A percentile compares a stretch with the other conserved stretches of the same genome.
These are phyloP conservation scores for Metschnikowia similis DNA, from an alignment of 805 yeast species.

Conservation along the genomic window DNA sequence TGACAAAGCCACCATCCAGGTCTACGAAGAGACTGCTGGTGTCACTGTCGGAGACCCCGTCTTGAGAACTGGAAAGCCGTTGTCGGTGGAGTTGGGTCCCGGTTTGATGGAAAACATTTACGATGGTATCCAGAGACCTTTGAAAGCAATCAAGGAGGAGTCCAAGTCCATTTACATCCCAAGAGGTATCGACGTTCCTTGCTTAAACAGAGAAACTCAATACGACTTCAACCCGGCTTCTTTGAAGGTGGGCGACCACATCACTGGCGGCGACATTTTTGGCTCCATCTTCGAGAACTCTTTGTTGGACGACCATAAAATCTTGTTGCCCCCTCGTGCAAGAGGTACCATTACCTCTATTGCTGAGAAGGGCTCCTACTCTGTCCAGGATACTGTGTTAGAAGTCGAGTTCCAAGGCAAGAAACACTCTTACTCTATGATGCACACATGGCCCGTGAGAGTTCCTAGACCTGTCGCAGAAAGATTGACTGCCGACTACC, in stretches of 20 bases:
- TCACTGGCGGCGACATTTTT: slow-evolving; percentile 96
- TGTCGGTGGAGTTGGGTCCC: slow-evolving; percentile 98
- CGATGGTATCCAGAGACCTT: slow-evolving; percentile 99
- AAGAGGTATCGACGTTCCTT: slow-evolving; percentile 96
- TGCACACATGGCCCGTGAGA: slow-evolving; percentile 99
- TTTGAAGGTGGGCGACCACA: slow-evolving; percentile 91
- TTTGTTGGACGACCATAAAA: slow-evolving; percentile 85
- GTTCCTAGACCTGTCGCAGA: slow-evolving; percentile 98
- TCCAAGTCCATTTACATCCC: slow-evolving; percentile 96
- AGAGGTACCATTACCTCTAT: slow-evolving; percentile 92
- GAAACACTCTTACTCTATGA: slow-evolving; percentile 79
- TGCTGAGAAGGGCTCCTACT: slow-evolving; percentile 87
- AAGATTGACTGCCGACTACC: slow-evolving; percentile 88
- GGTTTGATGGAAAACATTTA: slow-evolving; percentile 99
- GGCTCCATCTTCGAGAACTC: slow-evolving; percentile 95
- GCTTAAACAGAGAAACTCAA: slow-evolving; percentile 74
- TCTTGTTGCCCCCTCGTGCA: slow-evolving; percentile 95
- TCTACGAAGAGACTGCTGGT: slow-evolving; percentile 99
- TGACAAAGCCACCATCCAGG: slow-evolving; percentile 98
- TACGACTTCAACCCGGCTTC: slow-evolving; percentile 83
- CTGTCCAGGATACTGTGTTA: slow-evolving; percentile 81
- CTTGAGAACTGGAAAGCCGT: slow-evolving; percentile 96
- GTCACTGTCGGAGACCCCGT: slow-evolving; percentile 99
- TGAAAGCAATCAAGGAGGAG: slow-evolving; percentile 82
- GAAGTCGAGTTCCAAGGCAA: slow-evolving; percentile 95